Conservation (phyloP, 164 flowering plant genomes). For the Kingdonia uniflora region DNA sequence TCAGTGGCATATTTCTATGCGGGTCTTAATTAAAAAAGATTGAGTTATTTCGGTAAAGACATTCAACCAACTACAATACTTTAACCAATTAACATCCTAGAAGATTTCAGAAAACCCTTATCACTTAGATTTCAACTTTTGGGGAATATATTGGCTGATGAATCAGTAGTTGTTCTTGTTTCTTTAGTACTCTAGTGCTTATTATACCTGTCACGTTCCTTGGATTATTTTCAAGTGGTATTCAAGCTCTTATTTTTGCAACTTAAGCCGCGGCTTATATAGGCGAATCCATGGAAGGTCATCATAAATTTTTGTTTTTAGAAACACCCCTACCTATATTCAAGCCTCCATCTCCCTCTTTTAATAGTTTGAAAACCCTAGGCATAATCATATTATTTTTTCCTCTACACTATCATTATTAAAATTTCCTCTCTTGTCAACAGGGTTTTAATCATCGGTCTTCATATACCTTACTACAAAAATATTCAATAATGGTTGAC, state of each 20-base stretch:
- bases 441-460: too few relatives aligned
- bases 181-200: slow-evolving; percentile 3
- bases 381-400: too few relatives aligned
- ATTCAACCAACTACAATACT: slow-evolving; percentile 2
- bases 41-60: background rate
- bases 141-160: background rate
- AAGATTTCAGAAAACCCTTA: slow-evolving; percentile 2
- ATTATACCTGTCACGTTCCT: slow-evolving; percentile 3
- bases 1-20: background rate
- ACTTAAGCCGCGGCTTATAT: background rate
- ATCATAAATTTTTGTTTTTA: too few relatives aligned
- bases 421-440: too few relatives aligned
- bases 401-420: too few relatives aligned
- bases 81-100: slow-evolving; percentile 5
- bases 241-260: slow-evolving; percentile 5
- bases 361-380: too few relatives aligned
- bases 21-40: background rate
- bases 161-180: slow-evolving; percentile 2
- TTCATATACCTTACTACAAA: too few relatives aligned
- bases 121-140: too few relatives aligned
- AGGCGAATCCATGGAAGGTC: slow-evolving; percentile 3
- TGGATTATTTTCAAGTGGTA: slow-evolving; percentile 4
- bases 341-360: too few relatives aligned
- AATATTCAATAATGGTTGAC: too few relatives aligned
- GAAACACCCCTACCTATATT: too few relatives aligned